These are phyloP conservation scores for Colletotrichum gigasporum DNA, from an alignment of 2,329 filamentous ascomycete genomes.

Conservation along the genomic window DNA sequence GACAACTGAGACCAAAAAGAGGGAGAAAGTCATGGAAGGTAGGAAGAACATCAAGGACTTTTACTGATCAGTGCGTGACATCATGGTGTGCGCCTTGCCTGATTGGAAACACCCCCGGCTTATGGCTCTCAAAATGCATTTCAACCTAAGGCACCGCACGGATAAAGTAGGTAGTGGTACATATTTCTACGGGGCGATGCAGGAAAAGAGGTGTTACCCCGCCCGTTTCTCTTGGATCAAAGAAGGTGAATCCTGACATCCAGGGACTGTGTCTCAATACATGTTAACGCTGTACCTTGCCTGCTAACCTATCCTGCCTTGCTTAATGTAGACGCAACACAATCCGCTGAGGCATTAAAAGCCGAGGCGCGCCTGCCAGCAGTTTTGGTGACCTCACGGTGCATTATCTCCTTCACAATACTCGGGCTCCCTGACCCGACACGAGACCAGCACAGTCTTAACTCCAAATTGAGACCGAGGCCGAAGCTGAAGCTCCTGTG, in stretches of 20 bases:
- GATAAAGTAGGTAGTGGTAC: no score
- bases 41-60: no score
- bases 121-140: no score
- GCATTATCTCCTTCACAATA: not conserved
- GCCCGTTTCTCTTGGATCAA: slow-evolving; percentile 8
- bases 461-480: no score
- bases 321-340: no score
- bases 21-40: no score
- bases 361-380: not conserved
- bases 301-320: no score
- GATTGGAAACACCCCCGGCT: not conserved
- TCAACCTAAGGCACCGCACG: no score
- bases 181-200: not conserved
- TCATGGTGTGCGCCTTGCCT: no score
- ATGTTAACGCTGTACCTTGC: no score
- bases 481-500: not conserved
- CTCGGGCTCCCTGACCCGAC: not conserved
- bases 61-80: no score
- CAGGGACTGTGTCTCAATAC: not conserved
- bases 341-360: not conserved
- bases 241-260: not conserved
- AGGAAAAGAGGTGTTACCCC: slow-evolving; percentile 6
- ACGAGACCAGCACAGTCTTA: not conserved
- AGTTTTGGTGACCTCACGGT: not conserved
- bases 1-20: no score